These are phyloP conservation scores for Aspergillus sp. DNA, from an alignment of 2,329 filamentous ascomycete species.

Conservation along the genomic window DNA sequence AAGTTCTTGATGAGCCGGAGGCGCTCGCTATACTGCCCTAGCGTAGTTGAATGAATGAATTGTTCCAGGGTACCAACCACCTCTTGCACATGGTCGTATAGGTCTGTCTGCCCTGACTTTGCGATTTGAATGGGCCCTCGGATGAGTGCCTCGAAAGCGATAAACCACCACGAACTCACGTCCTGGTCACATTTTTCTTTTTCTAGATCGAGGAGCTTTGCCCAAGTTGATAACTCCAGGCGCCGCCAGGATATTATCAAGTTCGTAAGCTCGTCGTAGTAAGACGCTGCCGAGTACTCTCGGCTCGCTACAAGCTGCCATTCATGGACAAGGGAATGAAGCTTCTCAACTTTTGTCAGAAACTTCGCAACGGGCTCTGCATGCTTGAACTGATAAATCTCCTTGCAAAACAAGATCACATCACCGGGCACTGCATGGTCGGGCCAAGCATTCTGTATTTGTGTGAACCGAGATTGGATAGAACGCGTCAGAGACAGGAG, in stretches of 20 bases:
- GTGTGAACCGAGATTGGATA: constrained; percentile 69
- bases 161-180: constrained; percentile 91
- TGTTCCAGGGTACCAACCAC: constrained; percentile 73
- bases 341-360: constrained; percentile 80
- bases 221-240: constrained; percentile 89
- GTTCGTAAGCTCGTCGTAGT: constrained; percentile 77
- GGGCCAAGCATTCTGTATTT: constrained; percentile 64
- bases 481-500: constrained; percentile 69
- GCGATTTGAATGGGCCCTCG: constrained; percentile 69
- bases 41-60: constrained; percentile 75
- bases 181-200: constrained; percentile 71
- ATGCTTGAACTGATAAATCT: constrained; percentile 72
- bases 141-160: constrained; percentile 88
- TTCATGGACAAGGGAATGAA: constrained; percentile 82
- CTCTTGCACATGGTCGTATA: constrained; percentile 64
- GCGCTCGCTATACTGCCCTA: constrained; percentile 77
- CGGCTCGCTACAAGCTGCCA: constrained; percentile 93
- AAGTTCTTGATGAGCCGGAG: constrained; percentile 66
- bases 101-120: constrained; percentile 57
- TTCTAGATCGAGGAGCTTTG: constrained; percentile 82
- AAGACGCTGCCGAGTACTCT: constrained; percentile 65
- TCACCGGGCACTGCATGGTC: constrained; percentile 79
- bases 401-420: constrained; percentile 71
- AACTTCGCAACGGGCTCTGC: constrained; percentile 83
- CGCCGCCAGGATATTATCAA: constrained; percentile 86